Conservation (phyloP, 768 basidiomycete genomes). For the Pisolithus orientalis region DNA sequence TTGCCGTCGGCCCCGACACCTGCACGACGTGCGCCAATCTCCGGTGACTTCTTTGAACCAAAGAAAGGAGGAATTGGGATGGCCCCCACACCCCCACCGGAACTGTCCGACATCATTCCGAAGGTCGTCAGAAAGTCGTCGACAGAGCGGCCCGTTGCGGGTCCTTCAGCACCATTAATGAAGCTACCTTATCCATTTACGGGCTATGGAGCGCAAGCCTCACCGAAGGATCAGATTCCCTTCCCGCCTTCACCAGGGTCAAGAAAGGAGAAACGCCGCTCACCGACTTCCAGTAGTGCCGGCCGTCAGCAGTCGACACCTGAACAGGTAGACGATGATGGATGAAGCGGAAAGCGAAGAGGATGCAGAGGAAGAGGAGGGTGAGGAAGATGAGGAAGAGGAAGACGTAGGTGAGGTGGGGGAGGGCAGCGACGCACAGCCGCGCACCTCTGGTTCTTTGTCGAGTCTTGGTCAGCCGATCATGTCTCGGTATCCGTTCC, state of each 20-base stretch:
- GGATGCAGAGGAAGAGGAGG: constrained; percentile 31
- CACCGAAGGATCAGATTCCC: constrained; percentile 59
- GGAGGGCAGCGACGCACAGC: constrained; percentile 47
- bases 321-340: constrained; percentile 21
- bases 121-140: constrained; percentile 40
- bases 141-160: constrained; percentile 38
- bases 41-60: constrained; percentile 61
- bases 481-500: constrained; percentile 63
- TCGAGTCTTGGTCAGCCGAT: constrained; percentile 80
- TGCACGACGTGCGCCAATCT: constrained; percentile 52
- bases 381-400: constrained; percentile 41
- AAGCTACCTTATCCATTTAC: constrained; percentile 68
- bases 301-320: constrained; percentile 28
- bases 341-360: constrained; percentile 17
- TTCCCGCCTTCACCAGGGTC: constrained; percentile 64
- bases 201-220: constrained; percentile 52
- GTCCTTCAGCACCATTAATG: constrained; percentile 40
- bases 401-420: constrained; percentile 29
- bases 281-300: constrained; percentile 19
- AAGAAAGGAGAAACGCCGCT: constrained; percentile 32
- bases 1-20: constrained; percentile 45
- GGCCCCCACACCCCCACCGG: constrained; percentile 18
- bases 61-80: constrained; percentile 21
- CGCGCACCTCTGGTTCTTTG: constrained; percentile 74
- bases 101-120: constrained; percentile 37